These are phyloP conservation scores for Dioscorea zingiberensis DNA, from an alignment of 106 monocot genomes.

Conservation along the genomic window DNA sequence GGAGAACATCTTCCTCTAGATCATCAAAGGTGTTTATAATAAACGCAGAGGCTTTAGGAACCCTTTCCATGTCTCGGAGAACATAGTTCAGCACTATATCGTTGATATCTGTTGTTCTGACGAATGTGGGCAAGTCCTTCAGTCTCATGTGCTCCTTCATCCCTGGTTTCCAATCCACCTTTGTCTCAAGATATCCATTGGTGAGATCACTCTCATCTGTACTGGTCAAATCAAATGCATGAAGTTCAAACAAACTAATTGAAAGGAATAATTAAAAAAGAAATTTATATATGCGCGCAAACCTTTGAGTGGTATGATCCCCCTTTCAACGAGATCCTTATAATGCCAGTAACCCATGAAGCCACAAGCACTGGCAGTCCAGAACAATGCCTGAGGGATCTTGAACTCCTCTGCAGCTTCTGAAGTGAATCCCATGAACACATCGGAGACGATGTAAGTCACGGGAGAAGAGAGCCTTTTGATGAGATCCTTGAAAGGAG, in stretches of 20 bases:
- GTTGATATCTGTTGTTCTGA: not conserved
- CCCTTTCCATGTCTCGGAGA: too few species aligned
- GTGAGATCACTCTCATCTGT: conserved; percentile 7
- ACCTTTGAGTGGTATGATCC: conserved; percentile 12
- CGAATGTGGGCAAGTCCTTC: conserved; percentile 2
- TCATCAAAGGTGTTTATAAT: too few species aligned
- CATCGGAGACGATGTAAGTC: not conserved
- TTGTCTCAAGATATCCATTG: conserved; percentile 13
- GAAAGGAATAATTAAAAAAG: not conserved
- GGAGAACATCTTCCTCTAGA: too few species aligned
- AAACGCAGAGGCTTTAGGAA: too few species aligned
- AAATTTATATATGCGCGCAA: not conserved
- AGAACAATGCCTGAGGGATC: conserved; percentile 10
- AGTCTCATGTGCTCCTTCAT: not conserved
- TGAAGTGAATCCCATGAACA: not conserved
- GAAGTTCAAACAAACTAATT: not conserved
- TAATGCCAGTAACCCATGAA: conserved; percentile 6
- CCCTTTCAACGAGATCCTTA: conserved; percentile 4
- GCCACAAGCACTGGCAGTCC: conserved; percentile 15
- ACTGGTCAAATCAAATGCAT: too few species aligned
- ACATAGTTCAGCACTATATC: not conserved
- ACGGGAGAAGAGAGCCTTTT: conserved; percentile 8
- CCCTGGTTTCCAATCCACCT: conserved; percentile 7
- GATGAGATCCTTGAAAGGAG: conserved; percentile 8
- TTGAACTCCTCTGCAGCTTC: not conserved